Conservation (phyloP, 2,329 filamentous ascomycete species). For the Colletotrichum agaves region DNA sequence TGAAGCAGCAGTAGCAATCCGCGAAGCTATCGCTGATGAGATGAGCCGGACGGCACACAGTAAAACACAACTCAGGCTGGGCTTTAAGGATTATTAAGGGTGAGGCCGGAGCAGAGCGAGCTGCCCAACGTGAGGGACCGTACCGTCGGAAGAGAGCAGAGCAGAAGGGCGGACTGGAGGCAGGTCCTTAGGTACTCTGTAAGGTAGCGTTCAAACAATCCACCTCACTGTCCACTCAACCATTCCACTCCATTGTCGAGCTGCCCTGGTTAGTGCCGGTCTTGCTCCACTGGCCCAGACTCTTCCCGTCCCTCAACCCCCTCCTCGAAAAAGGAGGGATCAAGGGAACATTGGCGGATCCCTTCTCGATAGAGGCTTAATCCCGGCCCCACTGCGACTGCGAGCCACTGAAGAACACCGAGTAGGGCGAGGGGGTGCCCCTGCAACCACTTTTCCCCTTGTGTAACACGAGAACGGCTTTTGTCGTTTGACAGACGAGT, state of each 20-base stretch:
- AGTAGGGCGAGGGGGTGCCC: background rate
- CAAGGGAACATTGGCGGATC: slow-evolving; percentile 25
- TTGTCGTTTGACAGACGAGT: background rate
- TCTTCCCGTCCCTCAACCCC: slow-evolving; percentile 3
- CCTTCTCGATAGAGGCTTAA: slow-evolving; percentile 34
- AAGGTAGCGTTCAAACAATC: background rate
- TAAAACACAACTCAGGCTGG: background rate
- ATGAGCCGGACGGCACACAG: background rate
- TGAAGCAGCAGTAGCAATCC: slow-evolving; percentile 1
- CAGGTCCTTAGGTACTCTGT: background rate
- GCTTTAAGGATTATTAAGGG: slow-evolving; percentile 32
- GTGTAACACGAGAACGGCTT: slow-evolving; percentile 25
- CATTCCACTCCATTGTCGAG: background rate
- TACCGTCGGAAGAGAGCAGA: no score
- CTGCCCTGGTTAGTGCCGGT: slow-evolving; percentile 28
- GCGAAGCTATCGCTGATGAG: slow-evolving; percentile 9
- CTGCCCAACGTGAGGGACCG: background rate
- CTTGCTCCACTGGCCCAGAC: slow-evolving; percentile 30
- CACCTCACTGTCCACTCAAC: background rate
- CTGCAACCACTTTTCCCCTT: background rate
- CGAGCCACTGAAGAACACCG: slow-evolving; percentile 14
- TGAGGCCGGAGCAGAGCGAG: slow-evolving; percentile 3
- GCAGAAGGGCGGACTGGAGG: no score
- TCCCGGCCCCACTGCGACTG: slow-evolving; percentile 26
- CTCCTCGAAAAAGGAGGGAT: background rate